phyloP scores from a whole-genome alignment of 1,139 yeast species.

The Lodderomyces jiufengensis region DNA sequence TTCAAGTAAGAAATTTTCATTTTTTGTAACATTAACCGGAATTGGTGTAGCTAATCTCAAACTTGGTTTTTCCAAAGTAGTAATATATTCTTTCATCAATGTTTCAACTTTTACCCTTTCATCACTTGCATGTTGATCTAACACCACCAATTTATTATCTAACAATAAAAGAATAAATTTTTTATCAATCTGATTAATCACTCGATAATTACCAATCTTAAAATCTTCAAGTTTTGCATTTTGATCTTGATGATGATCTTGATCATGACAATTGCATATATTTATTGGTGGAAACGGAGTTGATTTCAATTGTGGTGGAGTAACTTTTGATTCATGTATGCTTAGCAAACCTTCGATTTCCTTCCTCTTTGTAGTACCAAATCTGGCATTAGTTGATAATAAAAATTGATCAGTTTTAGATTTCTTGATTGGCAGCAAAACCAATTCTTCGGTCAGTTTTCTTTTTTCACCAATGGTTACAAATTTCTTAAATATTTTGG shows the following conservation, averaged over 20 bases:
- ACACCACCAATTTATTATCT: conserved; percentile 21
- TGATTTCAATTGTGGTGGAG: not conserved
- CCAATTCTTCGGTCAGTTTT: conserved; percentile 1
- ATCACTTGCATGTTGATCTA: conserved; percentile 82
- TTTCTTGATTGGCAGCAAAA: conserved; percentile 8
- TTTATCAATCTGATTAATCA: conserved; percentile 51
- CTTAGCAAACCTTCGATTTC: conserved; percentile 10
- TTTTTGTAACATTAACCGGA: conserved; percentile 17
- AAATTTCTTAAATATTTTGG: conserved; percentile 25
- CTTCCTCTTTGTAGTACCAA: conserved; percentile 7
- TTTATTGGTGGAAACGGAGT: not conserved
- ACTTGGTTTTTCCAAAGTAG: conserved; percentile 1
- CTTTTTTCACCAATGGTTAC: conserved; percentile 19
- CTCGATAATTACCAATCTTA: conserved; percentile 11
- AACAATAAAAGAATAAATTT: conserved; percentile 54
- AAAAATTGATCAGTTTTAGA: conserved; percentile 8
- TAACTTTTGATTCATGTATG: not conserved
- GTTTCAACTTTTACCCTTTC: conserved; percentile 61
- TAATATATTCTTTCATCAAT: conserved; percentile 32
- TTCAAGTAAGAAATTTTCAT: conserved; percentile 28
- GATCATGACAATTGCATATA: conserved; percentile 2
- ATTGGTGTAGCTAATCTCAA: conserved; percentile 13
- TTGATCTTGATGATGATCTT: conserved; percentile 3
- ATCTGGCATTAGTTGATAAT: conserved; percentile 8
- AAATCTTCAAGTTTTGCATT: conserved; percentile 10